Evolutionary conservation across 1,284 basidiomycete species (phyloP).

Genomic region (Exobasidium rhododendri): DNA sequence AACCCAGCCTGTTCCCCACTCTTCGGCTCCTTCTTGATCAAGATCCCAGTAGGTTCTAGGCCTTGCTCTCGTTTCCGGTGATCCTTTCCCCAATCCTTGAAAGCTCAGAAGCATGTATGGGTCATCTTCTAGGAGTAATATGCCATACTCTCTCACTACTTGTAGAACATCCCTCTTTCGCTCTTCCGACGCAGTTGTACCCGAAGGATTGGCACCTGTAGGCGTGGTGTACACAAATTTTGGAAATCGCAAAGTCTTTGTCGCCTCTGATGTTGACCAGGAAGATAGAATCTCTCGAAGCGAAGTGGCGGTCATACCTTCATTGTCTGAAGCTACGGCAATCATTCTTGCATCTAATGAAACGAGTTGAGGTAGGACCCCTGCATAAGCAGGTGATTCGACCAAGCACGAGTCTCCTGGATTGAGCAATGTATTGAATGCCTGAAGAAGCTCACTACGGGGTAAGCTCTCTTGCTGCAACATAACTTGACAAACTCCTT

Average conservation of each 20-base stretch:
- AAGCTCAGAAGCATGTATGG: conserved; percentile 50
- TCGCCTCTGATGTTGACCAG: conserved; percentile 64
- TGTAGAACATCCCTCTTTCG: conserved; percentile 74
- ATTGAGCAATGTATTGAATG: conserved; percentile 66
- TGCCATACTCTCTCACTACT: conserved; percentile 66
- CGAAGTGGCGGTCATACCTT: conserved; percentile 68
- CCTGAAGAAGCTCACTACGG: conserved; percentile 44
- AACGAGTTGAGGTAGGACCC: conserved; percentile 40
- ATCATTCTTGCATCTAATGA: conserved; percentile 30
- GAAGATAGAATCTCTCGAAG: conserved; percentile 68
- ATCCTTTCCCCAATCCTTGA: conserved; percentile 39
- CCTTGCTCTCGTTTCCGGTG: conserved; percentile 30
- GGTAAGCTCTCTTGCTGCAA: too few relatives aligned
- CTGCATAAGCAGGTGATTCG: conserved; percentile 18
- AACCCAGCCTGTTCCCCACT: conserved; percentile 41
- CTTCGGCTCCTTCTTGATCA: conserved; percentile 31
- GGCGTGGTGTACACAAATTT: conserved; percentile 77
- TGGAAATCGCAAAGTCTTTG: conserved; percentile 65
- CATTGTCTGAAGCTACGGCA: conserved; percentile 71
- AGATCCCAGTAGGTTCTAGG: conserved; percentile 44
- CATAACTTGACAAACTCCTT: too few relatives aligned
- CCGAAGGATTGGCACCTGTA: conserved; percentile 54
- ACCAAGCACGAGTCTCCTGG: conserved; percentile 68
- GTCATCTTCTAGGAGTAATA: conserved; percentile 45
- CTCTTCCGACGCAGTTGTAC: conserved; percentile 57